Base-by-base conservation (phyloP, 768 basidiomycete species). In the Xerocomellus amylosporus region DNA sequence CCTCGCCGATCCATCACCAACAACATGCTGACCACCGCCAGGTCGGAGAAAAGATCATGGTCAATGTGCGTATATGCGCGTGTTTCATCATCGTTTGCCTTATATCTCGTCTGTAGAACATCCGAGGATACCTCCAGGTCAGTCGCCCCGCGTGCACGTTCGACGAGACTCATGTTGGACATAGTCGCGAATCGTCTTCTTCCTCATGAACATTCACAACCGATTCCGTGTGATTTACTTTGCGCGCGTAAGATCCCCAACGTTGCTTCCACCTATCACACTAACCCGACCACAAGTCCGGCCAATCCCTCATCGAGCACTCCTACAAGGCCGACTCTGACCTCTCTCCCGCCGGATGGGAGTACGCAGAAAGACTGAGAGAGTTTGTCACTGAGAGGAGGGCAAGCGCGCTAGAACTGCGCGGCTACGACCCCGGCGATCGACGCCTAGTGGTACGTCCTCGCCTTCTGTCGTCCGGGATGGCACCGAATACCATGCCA, bases 121-220 rank as follows among this genome's bases (percentile, higher is more conserved):
- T 95, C 60, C 85, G 88, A 70, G 93, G 93, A 51, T 96, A 96
- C 64, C 76, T 96, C 3, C 90, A 93, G 73, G 88, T 88, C 55
- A 34, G 75, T 58, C n/a, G 30, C 15, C 30, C 26, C 37, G 13
- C n/a, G 36, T 33, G 15, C 19, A 31, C 20, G 28, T 17, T 41
- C 30, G 19, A 1, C 26, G 20, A 46, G 20, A 42, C 54, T 62
- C 8, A 61, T 48, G 45, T 39, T 49, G 1, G 37, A 46, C 62
- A 15, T 72, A 98, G 86, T 93, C 93, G 2, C 78, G 96, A 55
- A 94, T 98, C 55, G 91, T 98, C 24, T 99, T 98, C 79, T 98
- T 97, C 79, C 78, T 99, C 42, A 98, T 98, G 97, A 99, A 99
- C 70, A 98, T 99, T 45, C 96, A 99, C 73, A 98, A 94, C 65